Evolutionary conservation across 2,329 filamentous ascomycete species (phyloP).

Genomic region (Phoma sp.): DNA sequence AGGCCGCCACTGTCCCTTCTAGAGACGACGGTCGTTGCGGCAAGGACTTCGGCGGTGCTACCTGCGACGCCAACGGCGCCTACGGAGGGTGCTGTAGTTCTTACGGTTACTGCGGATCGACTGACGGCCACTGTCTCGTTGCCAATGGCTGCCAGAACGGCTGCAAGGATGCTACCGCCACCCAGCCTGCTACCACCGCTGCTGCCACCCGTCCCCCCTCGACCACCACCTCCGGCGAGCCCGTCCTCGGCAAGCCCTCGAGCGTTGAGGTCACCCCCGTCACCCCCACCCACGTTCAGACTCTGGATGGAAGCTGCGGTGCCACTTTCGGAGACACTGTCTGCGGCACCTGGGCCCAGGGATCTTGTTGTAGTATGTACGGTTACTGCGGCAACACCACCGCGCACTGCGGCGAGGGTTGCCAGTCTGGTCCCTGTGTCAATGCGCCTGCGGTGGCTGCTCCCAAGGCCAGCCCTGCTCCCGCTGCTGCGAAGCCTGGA

Average conservation of each 20-base stretch:
- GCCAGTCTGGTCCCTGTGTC: constrained; percentile 59
- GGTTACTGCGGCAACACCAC: constrained; percentile 60
- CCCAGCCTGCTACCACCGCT: constrained; percentile 16
- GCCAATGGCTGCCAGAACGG: constrained; percentile 51
- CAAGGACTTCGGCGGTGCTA: constrained; percentile 48
- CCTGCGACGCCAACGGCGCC: constrained; percentile 48
- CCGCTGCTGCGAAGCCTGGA: constrained; percentile 54
- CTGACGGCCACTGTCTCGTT: constrained; percentile 44
- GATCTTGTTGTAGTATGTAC: constrained; percentile 64
- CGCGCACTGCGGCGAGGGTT: constrained; percentile 63
- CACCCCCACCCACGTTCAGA: constrained; percentile 40
- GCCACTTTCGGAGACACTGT: constrained; percentile 56
- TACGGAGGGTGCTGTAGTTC: constrained; percentile 51
- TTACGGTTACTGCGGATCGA: constrained; percentile 16
- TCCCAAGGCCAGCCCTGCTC: constrained; percentile 55
- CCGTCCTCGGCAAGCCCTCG: constrained; percentile 45
- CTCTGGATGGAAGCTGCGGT: constrained; percentile 63
- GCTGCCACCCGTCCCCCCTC: constrained; percentile 38
- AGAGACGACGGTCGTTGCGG: constrained; percentile 51
- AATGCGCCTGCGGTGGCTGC: constrained; percentile 50
- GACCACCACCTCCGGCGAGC: constrained; percentile 43
- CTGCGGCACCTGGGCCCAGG: constrained; percentile 60
- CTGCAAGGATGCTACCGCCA: constrained; percentile 35
- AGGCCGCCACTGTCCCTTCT: constrained; percentile 11
- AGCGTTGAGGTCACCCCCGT: constrained; percentile 19